A percentile compares a stretch with the other conserved stretches of the same genome.
These are phyloP conservation scores for Kuraishia ogatae DNA, from an alignment of 805 yeast genomes.

Conservation along the genomic window DNA sequence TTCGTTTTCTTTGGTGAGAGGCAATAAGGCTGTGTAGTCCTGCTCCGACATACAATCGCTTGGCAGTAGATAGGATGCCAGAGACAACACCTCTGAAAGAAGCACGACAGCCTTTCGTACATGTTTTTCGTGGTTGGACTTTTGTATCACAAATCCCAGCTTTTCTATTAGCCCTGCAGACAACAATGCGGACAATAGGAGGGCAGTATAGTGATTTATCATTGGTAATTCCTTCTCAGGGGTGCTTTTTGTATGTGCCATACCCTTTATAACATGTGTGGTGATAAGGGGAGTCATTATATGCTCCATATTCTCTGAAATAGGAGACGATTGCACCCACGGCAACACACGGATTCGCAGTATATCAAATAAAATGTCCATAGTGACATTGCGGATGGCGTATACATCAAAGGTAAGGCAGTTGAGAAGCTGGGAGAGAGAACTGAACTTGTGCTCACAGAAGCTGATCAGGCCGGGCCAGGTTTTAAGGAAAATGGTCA, in stretches of 20 bases:
- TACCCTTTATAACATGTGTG: background rate
- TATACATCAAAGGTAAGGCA: constrained; percentile 56
- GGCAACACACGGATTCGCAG: constrained; percentile 52
- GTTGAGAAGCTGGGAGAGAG: constrained; percentile 47
- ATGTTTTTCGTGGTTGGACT: constrained; percentile 26
- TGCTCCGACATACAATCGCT: constrained; percentile 23
- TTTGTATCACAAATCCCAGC: constrained; percentile 26
- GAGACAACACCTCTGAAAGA: constrained; percentile 49
- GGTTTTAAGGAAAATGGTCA: constrained; percentile 54
- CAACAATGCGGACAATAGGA: constrained; percentile 47
- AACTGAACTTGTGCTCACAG: constrained; percentile 44
- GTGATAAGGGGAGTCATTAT: constrained; percentile 3
- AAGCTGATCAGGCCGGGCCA: constrained; percentile 73
- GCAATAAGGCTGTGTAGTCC: constrained; percentile 1
- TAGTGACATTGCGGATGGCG: constrained; percentile 46
- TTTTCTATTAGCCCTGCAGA: constrained; percentile 44
- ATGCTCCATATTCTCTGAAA: background rate
- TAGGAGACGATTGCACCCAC: constrained; percentile 25
- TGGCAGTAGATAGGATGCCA: constrained; percentile 50
- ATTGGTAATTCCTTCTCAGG: constrained; percentile 34
- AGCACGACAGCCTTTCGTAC: constrained; percentile 55
- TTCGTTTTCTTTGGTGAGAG: constrained; percentile 1
- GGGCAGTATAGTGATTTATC: constrained; percentile 57
- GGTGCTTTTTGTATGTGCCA: constrained; percentile 8
- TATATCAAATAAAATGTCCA: constrained; percentile 66